phyloP scores from a whole-genome alignment of 2,329 filamentous ascomycete genomes.

The Alternaria sp. region DNA sequence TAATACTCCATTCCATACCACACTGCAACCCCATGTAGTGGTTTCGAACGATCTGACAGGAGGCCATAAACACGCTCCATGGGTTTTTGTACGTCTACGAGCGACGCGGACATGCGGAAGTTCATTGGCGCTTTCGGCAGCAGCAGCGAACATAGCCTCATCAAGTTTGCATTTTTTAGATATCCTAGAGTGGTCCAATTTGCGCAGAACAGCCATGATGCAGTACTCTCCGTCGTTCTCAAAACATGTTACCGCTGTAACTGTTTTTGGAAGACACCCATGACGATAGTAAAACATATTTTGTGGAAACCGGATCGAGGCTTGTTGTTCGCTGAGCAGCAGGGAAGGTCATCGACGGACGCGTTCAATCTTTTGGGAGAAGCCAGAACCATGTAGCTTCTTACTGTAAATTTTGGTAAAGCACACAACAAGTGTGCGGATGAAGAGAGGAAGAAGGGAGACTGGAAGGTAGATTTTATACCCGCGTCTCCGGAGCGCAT shows the following conservation, averaged over 20 bases:
- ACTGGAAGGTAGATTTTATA: background rate
- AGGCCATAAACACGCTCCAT: background rate
- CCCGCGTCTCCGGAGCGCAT: rapidly evolving
- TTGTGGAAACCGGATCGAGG: rapidly evolving
- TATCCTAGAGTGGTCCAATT: background rate
- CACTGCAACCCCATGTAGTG: background rate
- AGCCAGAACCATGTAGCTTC: background rate
- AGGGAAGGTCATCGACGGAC: background rate
- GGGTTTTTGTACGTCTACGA: background rate
- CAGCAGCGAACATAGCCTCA: background rate
- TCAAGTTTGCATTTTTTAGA: background rate
- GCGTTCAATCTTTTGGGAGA: background rate
- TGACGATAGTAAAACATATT: background rate
- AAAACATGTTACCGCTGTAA: background rate
- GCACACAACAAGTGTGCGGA: background rate
- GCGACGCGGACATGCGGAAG: no score
- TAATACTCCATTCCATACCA: background rate
- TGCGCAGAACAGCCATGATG: background rate
- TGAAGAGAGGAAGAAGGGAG: background rate
- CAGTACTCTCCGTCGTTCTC: background rate
- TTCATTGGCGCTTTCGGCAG: background rate
- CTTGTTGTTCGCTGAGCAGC: background rate
- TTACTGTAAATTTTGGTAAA: no score
- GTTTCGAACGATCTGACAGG: rapidly evolving
- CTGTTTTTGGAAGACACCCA: background rate